These are phyloP conservation scores for Punica granatum DNA, from an alignment of 345 rosid genomes.

Conservation along the genomic window DNA sequence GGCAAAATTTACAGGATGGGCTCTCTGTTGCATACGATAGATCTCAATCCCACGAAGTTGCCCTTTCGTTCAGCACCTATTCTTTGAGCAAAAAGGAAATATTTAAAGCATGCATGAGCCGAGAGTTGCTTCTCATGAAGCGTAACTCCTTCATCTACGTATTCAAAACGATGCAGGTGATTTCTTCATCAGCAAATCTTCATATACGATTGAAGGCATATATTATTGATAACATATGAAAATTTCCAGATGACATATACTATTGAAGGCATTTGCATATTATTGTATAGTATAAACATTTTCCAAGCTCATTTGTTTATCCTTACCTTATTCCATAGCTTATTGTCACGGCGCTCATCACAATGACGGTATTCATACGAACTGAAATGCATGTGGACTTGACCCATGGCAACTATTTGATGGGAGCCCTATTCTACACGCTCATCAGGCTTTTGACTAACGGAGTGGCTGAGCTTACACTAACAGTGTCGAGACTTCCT, in stretches of 20 bases:
- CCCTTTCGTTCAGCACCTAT: constrained; percentile 22
- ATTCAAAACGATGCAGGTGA: constrained; percentile 27
- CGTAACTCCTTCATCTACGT: constrained; percentile 30
- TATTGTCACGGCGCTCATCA: constrained; percentile 36
- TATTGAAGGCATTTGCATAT: no score
- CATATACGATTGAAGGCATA: no score
- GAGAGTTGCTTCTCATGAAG: constrained; percentile 33
- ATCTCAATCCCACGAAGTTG: constrained; percentile 20
- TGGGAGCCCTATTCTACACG: constrained; percentile 49
- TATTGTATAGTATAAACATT: no score
- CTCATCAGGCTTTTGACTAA: constrained; percentile 43
- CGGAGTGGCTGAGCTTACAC: constrained; percentile 55
- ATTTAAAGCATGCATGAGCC: constrained; percentile 29
- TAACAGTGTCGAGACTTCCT: constrained; percentile 51
- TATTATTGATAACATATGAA: no score
- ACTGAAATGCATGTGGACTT: constrained; percentile 33
- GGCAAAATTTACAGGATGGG: constrained; percentile 15
- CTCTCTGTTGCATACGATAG: constrained; percentile 28
- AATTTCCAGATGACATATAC: no score
- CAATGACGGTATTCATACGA: constrained; percentile 46
- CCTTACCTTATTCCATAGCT: constrained; percentile 14
- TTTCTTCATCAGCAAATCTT: no score
- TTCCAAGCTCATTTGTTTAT: no score
- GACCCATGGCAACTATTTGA: constrained; percentile 16
- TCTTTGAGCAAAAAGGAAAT: constrained; percentile 25